Evolutionary conservation across 345 rosid genomes (phyloP), one percentile per base, ranked within the genome.

Genomic region (Zanthoxylum bungeanum): DNA sequence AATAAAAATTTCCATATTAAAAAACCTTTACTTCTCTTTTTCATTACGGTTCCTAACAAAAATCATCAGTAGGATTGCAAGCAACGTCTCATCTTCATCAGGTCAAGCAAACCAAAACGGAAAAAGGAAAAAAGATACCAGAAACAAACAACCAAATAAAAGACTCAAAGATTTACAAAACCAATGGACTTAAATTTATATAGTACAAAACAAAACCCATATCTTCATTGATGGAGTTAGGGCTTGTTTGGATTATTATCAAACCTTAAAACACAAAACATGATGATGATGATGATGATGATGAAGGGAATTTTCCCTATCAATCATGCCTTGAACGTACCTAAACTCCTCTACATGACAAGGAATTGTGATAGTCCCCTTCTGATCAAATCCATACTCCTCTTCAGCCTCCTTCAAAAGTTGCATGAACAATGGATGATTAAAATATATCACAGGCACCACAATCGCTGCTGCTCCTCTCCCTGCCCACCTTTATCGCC

Each of bases 301-400:
- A 52, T 78, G 76, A 49, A 81, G 66, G 60, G 89, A 80, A 10
- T 76, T 83, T 57, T 91, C 96, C 74, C 77, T 81, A 51, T 87
- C 93, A 56, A 91, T 91, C 83, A 84, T 65, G 61, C 80, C 83
- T 62, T 78, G 87, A 71, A 87, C 85, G 67, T 75, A 75, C 77
- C 79, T 83, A 76, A 87, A 87, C 79, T 85, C 85, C 46, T 80
- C 78, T 1, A 87, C 87, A 10, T 83, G 82, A 16, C 91, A 85
- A 63, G 87, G 91, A 67, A 87, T 87, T 21, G 88, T 80, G 64
- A 87, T 85, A n/a, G 86, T 78, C 2, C 91, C 89, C 70, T 87
- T 85, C 69, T 87, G 91, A 59, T 87, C 89, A n/a, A 85, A 87
- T 33, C 91, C 91, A 52, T 82, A 87, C 60, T 85, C 91, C 21